phyloP scores from a whole-genome alignment of 1,284 basidiomycete genomes.

The Cutaneotrichosporon cutaneum region DNA sequence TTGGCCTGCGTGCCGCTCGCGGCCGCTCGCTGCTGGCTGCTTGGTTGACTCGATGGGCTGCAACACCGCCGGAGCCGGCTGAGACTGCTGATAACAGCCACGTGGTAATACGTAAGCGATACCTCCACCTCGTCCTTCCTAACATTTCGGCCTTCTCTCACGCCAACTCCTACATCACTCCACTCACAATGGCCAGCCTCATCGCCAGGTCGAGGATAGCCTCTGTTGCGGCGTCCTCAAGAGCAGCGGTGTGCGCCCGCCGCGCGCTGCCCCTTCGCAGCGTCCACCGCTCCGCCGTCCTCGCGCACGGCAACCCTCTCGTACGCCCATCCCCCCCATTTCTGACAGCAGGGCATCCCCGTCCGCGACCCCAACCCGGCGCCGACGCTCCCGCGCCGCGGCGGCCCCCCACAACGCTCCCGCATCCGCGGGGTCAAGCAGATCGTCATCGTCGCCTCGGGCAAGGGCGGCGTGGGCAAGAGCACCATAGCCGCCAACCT shows the following conservation, averaged over 20 bases:
- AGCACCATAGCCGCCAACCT: slow-evolving; percentile 90
- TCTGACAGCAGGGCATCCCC: slow-evolving; percentile 46
- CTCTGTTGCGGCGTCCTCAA: background rate
- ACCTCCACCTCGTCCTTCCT: background rate
- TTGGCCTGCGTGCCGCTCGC: too few relatives aligned
- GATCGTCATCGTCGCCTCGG: slow-evolving; percentile 84
- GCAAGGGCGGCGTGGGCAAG: slow-evolving; percentile 97
- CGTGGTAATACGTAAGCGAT: background rate
- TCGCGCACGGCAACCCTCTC: slow-evolving; percentile 43
- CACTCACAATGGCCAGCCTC: background rate
- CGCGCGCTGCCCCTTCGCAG: background rate
- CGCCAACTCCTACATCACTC: background rate
- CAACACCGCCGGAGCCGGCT: background rate
- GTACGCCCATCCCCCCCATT: slow-evolving; percentile 21
- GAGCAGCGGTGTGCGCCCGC: background rate
- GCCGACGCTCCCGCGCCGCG: slow-evolving; percentile 49
- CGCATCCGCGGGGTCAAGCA: slow-evolving; percentile 57
- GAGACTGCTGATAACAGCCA: background rate
- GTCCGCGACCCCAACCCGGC: slow-evolving; percentile 45
- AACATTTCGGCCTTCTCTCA: background rate
- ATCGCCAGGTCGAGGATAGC: background rate
- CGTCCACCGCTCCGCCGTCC: slow-evolving; percentile 2
- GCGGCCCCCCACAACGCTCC: slow-evolving; percentile 55
- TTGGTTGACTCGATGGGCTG: background rate
- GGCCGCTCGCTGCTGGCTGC: too few relatives aligned